A percentile compares a stretch with the other conserved stretches of the same genome.
phyloP scores from a whole-genome alignment of 306 rosid genomes.

The Prinsepia uniflora region DNA sequence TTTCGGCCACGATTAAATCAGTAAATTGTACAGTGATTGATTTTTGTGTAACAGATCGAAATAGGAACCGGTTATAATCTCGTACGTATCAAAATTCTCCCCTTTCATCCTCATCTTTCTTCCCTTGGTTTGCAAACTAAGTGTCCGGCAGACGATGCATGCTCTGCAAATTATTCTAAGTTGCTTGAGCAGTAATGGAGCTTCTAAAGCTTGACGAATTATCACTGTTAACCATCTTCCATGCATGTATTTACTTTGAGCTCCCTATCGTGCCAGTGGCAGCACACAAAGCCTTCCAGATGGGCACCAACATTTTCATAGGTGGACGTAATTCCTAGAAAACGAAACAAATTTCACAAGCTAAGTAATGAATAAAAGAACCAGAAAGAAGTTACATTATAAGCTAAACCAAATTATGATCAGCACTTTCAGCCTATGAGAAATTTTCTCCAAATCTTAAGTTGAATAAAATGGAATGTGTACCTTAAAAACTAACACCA shows the following conservation, averaged over 20 bases:
- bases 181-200: constrained; percentile 3
- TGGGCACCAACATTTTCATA: constrained; percentile 67
- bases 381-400: background rate
- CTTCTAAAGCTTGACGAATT: background rate
- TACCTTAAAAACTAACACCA: constrained; percentile 75
- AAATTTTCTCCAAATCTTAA: background rate
- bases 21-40: constrained; percentile 11
- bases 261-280: constrained; percentile 45
- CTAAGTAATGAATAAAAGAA: background rate
- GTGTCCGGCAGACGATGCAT: background rate
- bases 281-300: constrained; percentile 86
- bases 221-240: constrained; percentile 27
- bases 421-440: too few relatives aligned
- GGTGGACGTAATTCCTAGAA: constrained; percentile 70
- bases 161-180: constrained; percentile 4
- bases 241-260: constrained; percentile 7
- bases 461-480: background rate
- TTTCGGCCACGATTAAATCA: constrained; percentile 10
- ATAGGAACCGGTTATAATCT: background rate
- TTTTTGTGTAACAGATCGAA: background rate
- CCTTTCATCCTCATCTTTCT: constrained; percentile 10
- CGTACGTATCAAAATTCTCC: background rate
- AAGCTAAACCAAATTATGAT: too few relatives aligned
- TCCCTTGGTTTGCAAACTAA: background rate
- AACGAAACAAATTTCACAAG: constrained; percentile 24